Evolutionary conservation across 257 asterid genomes (phyloP), one percentile per base, ranked within the genome.

Genomic region (Penstemon newberryi): DNA sequence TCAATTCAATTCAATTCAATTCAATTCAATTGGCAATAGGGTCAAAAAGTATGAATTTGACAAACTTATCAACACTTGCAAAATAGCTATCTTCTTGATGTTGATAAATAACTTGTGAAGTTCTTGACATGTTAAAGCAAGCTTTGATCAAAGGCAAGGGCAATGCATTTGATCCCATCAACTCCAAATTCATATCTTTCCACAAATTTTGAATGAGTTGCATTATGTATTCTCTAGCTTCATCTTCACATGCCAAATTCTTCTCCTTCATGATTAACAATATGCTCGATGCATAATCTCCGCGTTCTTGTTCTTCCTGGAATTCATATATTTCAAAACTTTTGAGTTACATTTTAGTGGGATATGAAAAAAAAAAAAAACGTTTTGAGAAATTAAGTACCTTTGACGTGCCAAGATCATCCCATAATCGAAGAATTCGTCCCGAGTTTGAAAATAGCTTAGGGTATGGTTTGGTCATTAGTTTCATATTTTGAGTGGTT

Each of bases 381-480:
- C 33, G 33, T 25, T 25, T 25, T 25, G 2, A 25, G 33, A 25
- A 52, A 1, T 8, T n/a, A 40, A 15, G 8, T 50, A 73, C 73
- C 73, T 73, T 67, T 13, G 78, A 36, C 6, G 78, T 67, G 46
- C 78, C 73, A 46, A 73, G 60, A 67, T 73, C 78, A 53, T 73
- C 73, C 78, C 78, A 73, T n/a, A 73, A 64, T 25, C 78, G 70
- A 66, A 73, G 78, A 52, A 73, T 73, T 41, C 55, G 53, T 33
- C 78, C 78, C 4, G 78, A 67, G 25, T 6, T 7, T n/a, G 78
- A 66, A 8, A 73, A 73, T 3, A 73, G 8, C 36, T 60, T 53
- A 4, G 78, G 78, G 11, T 67, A 73, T 2, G 73, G 78, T 51
- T 60, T 73, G 15, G 56, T 6, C 64, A 73, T 60, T 8, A 52